These are phyloP conservation scores for Picea engelmannii DNA, from an alignment of 83 land plant genomes.

Conservation along the genomic window DNA sequence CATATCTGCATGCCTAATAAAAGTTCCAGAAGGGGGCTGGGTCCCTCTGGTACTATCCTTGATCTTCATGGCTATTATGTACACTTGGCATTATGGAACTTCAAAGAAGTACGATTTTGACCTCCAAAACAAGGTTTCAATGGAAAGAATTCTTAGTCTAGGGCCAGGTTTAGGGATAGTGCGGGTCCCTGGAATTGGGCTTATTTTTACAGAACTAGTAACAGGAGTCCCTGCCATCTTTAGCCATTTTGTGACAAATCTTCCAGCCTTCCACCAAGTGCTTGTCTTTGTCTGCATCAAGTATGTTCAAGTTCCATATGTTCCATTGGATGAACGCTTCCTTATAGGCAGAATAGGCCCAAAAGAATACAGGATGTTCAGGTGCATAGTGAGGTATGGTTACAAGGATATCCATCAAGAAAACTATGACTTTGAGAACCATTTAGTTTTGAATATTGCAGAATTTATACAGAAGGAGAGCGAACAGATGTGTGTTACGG, in stretches of 20 bases:
- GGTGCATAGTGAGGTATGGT: slow-evolving; percentile 55
- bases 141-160: slow-evolving; percentile 44
- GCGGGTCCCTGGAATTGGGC: slow-evolving; percentile 76
- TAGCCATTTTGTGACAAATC: slow-evolving; percentile 66
- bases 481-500: not conserved
- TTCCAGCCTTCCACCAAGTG: slow-evolving; percentile 74
- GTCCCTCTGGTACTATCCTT: slow-evolving; percentile 53
- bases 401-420: slow-evolving; percentile 49
- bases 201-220: slow-evolving; percentile 59
- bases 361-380: slow-evolving; percentile 54
- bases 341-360: slow-evolving; percentile 61
- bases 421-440: slow-evolving; percentile 43
- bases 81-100: slow-evolving; percentile 75
- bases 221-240: slow-evolving; percentile 70
- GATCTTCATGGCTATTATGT: slow-evolving; percentile 59
- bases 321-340: slow-evolving; percentile 46
- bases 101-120: slow-evolving; percentile 58
- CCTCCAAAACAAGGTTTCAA: slow-evolving; percentile 60
- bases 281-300: slow-evolving; percentile 70
- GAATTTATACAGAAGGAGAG: slow-evolving; percentile 48
- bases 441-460: slow-evolving; percentile 32
- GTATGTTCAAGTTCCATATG: slow-evolving; percentile 61
- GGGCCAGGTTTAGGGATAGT: slow-evolving; percentile 72
- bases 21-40: slow-evolving; percentile 77
- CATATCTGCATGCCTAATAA: slow-evolving; percentile 51